Conservation (phyloP, 2,329 filamentous ascomycete genomes). For the Monilinia fructigena region DNA sequence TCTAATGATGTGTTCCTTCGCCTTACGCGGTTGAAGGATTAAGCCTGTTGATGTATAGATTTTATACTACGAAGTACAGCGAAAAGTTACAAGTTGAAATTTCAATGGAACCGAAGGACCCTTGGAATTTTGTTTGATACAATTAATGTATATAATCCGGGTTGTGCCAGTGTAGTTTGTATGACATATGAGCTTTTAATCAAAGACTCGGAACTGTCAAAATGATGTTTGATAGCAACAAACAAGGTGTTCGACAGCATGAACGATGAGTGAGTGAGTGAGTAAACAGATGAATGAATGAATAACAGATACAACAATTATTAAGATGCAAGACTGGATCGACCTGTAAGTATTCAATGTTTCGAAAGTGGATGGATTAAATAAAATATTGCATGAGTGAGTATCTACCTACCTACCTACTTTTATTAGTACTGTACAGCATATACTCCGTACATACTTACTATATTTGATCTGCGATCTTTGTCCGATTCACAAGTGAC, state of each 20-base stretch:
- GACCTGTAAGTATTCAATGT: neutral
- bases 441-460: too few species aligned
- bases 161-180: neutral
- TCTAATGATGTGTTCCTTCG: constrained; percentile 9
- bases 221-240: too few species aligned
- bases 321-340: too few species aligned
- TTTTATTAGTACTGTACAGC: too few species aligned
- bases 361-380: neutral
- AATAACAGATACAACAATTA: too few species aligned
- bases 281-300: too few species aligned
- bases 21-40: constrained; percentile 19
- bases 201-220: neutral
- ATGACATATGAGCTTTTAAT: constrained; percentile 4
- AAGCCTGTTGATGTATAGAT: constrained; percentile 1
- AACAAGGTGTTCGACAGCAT: too few species aligned
- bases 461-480: too few species aligned
- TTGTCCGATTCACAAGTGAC: constrained; percentile 2
- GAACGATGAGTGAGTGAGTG: too few species aligned
- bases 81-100: neutral
- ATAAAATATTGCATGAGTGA: too few species aligned
- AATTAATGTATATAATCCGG: constrained; percentile 10
- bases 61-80: neutral
- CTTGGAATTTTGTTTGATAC: neutral
- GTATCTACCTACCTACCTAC: too few species aligned
- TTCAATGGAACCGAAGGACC: neutral